Conservation (phyloP, 257 asterid genomes). For the Leonotis leonurus region DNA sequence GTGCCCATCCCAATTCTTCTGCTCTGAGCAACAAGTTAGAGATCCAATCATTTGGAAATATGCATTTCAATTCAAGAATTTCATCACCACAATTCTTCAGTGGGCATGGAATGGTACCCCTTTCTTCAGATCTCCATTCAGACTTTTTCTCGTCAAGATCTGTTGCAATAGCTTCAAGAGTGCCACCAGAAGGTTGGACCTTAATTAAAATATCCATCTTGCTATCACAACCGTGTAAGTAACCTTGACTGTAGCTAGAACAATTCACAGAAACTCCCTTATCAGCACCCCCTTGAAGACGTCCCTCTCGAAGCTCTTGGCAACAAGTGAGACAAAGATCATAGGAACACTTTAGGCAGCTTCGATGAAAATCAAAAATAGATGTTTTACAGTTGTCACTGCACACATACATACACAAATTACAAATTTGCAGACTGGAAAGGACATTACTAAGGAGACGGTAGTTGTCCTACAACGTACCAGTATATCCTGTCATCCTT, state of each 20-base stretch:
- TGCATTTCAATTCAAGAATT: conserved; percentile 38
- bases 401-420: conserved; percentile 25
- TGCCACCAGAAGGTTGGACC: conserved; percentile 5
- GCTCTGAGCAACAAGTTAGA: conserved; percentile 42
- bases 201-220: neutral
- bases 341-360: conserved; percentile 63
- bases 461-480: conserved; percentile 25
- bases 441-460: neutral
- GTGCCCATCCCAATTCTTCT: conserved; percentile 26
- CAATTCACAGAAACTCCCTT: conserved; percentile 22
- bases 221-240: conserved; percentile 41
- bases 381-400: conserved; percentile 75
- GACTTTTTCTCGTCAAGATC: conserved; percentile 11
- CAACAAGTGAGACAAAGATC: conserved; percentile 81
- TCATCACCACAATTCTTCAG: conserved; percentile 69
- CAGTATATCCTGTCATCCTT: conserved; percentile 56
- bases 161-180: conserved; percentile 10
- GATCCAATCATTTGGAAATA: conserved; percentile 29
- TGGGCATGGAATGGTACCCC: conserved; percentile 59
- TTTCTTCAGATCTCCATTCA: conserved; percentile 43
- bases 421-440: neutral
- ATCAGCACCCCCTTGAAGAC: conserved; percentile 38
- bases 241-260: conserved; percentile 20
- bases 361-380: conserved; percentile 63
- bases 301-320: conserved; percentile 62